These are phyloP conservation scores for Stachybotrys chlorohalonatus DNA, from an alignment of 2,329 filamentous ascomycete genomes.

Conservation along the genomic window DNA sequence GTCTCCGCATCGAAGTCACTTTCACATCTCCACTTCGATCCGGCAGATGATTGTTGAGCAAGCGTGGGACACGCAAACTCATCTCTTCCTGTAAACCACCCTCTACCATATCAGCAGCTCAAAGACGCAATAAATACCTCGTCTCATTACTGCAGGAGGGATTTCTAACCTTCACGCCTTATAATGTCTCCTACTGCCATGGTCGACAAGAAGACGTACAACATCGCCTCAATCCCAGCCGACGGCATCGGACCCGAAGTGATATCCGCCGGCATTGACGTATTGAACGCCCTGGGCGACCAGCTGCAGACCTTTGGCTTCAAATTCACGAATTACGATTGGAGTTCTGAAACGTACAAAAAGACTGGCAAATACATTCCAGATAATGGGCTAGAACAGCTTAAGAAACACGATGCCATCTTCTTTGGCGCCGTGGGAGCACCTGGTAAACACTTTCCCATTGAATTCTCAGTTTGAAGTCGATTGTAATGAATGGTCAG, in stretches of 20 bases:
- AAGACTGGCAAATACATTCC: constrained; percentile 46
- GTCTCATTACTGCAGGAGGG: background rate
- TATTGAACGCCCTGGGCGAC: constrained; percentile 44
- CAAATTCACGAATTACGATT: constrained; percentile 54
- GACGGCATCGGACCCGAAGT: constrained; percentile 58
- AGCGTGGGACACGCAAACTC: no score
- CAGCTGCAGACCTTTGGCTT: constrained; percentile 50
- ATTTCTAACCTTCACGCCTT: background rate
- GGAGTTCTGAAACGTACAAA: constrained; percentile 59
- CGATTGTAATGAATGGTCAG: constrained; percentile 12
- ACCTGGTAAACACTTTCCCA: constrained; percentile 24
- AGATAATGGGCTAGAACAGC: constrained; percentile 23
- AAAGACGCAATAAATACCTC: background rate
- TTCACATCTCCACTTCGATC: no score
- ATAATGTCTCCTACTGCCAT: constrained; percentile 14
- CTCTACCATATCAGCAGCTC: background rate
- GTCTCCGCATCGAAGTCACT: no score
- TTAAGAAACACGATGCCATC: constrained; percentile 44
- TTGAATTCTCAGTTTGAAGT: background rate
- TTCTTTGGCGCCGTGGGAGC: constrained; percentile 57
- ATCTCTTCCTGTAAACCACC: no score
- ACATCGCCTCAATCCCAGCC: constrained; percentile 51
- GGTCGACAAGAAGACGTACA: constrained; percentile 26
- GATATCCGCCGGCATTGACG: constrained; percentile 50
- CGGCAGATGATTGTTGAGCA: no score